Evolutionary conservation across 73 alveolate genomes (phyloP).

Genomic region (Stentor coeruleus): DNA sequence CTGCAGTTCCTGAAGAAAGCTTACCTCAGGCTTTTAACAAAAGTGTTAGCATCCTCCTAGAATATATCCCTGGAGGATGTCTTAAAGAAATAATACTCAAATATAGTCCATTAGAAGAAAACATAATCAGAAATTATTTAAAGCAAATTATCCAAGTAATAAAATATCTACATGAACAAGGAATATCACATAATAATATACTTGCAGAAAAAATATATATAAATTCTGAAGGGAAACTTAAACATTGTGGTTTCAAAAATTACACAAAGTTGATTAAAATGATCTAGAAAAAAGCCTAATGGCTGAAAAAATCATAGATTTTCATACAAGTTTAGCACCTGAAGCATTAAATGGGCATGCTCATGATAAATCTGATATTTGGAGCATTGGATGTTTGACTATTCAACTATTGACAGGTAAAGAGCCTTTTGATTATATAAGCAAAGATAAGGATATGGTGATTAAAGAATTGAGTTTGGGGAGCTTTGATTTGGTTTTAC

Average conservation of each 20-base stretch:
- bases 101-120: neutral
- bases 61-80: neutral
- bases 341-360: neutral
- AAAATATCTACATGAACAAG: neutral
- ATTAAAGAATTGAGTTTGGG: neutral
- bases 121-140: neutral
- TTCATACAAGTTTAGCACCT: neutral
- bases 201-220: neutral
- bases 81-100: neutral
- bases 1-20: neutral
- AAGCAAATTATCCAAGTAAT: neutral
- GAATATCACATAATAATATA: neutral
- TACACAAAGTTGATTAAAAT: neutral
- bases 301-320: neutral
- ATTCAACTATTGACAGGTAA: neutral
- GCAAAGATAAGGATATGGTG: neutral
- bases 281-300: neutral
- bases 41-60: neutral
- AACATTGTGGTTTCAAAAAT: neutral
- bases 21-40: neutral
- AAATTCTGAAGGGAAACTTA: neutral
- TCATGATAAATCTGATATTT: neutral
- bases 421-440: neutral
- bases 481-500: neutral
- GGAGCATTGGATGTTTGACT: neutral